Evolutionary conservation across 2,329 filamentous ascomycete species (phyloP).

Genomic region (Zymoseptoria passerinii): DNA sequence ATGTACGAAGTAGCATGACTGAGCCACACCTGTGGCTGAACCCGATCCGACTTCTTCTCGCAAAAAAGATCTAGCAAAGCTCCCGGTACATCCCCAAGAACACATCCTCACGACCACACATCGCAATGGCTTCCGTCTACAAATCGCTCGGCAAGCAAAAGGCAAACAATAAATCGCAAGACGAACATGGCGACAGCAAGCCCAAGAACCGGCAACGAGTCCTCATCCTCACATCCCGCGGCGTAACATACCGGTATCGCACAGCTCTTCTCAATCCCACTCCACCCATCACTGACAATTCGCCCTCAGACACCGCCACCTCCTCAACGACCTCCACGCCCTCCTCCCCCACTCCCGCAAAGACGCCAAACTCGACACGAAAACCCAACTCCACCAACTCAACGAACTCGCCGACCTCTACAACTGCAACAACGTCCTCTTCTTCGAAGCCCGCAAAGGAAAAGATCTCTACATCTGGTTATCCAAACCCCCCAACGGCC

Average conservation of each 20-base stretch:
- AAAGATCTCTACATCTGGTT: slow-evolving; percentile 94
- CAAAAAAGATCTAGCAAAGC: background rate
- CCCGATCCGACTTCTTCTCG: background rate
- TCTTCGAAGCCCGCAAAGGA: slow-evolving; percentile 90
- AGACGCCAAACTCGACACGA: slow-evolving; percentile 94
- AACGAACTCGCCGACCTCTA: slow-evolving; percentile 72
- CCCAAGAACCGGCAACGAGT: slow-evolving; percentile 52
- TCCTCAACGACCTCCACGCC: slow-evolving; percentile 78
- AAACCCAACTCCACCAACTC: slow-evolving; percentile 73
- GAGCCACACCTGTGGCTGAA: background rate
- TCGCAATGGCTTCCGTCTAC: slow-evolving; percentile 48
- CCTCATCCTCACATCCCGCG: slow-evolving; percentile 83
- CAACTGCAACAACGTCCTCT: slow-evolving; percentile 90
- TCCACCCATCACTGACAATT: background rate
- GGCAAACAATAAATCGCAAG: slow-evolving; percentile 27
- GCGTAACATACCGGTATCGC: slow-evolving; percentile 73
- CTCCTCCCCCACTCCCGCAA: slow-evolving; percentile 89
- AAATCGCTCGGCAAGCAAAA: slow-evolving; percentile 43
- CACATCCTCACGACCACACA: too few relatives aligned
- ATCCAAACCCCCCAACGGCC: slow-evolving; percentile 79
- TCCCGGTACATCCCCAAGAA: background rate
- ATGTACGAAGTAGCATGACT: background rate
- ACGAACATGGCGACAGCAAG: slow-evolving; percentile 21
- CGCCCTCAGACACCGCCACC: slow-evolving; percentile 68
- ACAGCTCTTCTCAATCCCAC: background rate